Conservation (phyloP, 2,329 filamentous ascomycete genomes). For the Pseudogymnoascus pannorum region DNA sequence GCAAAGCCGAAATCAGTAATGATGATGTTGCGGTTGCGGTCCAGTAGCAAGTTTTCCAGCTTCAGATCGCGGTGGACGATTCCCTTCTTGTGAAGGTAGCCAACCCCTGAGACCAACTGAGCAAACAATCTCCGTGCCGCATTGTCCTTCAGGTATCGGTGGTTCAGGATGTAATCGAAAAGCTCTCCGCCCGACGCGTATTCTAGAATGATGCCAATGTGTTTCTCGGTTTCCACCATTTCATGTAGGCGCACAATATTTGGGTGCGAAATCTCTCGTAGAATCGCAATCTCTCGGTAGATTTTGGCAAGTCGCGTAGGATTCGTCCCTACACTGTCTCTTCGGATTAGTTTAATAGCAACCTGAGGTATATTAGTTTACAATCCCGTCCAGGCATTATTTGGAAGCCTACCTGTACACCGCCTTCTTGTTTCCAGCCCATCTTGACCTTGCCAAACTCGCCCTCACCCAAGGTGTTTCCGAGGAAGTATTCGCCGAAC, state of each 20-base stretch:
- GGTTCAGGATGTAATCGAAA: slow-evolving; percentile 96
- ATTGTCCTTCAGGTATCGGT: slow-evolving; percentile 91
- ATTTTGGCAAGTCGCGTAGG: slow-evolving; percentile 90
- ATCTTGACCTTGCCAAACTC: slow-evolving; percentile 99
- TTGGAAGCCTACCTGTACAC: slow-evolving; percentile 56
- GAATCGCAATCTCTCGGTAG: slow-evolving; percentile 89
- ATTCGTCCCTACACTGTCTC: slow-evolving; percentile 82
- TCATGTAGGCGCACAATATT: slow-evolving; percentile 97
- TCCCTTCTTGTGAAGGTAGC: slow-evolving; percentile 96
- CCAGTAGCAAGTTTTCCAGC: slow-evolving; percentile 87
- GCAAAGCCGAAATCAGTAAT: slow-evolving; percentile 99
- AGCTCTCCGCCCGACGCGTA: slow-evolving; percentile 96
- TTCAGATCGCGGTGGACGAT: slow-evolving; percentile 97
- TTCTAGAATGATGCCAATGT: slow-evolving; percentile 97
- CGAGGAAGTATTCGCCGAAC: slow-evolving; percentile 92
- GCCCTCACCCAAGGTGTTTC: slow-evolving; percentile 92
- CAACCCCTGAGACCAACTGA: slow-evolving; percentile 91
- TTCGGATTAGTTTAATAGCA: slow-evolving; percentile 94
- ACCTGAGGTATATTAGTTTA: slow-evolving; percentile 47
- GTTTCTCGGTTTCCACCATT: slow-evolving; percentile 95
- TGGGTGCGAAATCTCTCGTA: slow-evolving; percentile 80
- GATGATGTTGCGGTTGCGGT: slow-evolving; percentile 97
- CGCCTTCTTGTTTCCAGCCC: slow-evolving; percentile 94
- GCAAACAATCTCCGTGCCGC: slow-evolving; percentile 87
- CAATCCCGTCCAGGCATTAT: background rate